These are phyloP conservation scores for Scheffersomyces parashehatae DNA, from an alignment of 1,139 yeast species.

Conservation along the genomic window DNA sequence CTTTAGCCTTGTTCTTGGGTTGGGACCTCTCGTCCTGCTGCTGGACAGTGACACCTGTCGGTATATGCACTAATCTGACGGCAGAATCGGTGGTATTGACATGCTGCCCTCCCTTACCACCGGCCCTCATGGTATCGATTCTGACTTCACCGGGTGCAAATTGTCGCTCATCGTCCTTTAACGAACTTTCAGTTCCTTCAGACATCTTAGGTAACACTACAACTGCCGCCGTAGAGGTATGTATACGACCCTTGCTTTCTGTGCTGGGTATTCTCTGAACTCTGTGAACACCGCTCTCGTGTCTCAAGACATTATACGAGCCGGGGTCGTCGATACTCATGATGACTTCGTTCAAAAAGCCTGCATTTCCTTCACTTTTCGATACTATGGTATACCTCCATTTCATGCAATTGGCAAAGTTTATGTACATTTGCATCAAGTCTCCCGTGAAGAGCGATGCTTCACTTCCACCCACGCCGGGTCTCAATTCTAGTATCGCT, in stretches of 20 bases:
- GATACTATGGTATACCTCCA: constrained; percentile 73
- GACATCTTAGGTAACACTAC: constrained; percentile 85
- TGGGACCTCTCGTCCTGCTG: constrained; percentile 97
- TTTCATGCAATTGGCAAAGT: constrained; percentile 59
- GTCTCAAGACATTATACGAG: constrained; percentile 68
- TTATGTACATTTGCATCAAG: constrained; percentile 76
- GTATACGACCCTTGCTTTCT: constrained; percentile 90
- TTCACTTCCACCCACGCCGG: constrained; percentile 96
- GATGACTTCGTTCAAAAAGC: constrained; percentile 69
- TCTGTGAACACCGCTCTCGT: constrained; percentile 94
- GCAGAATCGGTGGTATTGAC: constrained; percentile 98
- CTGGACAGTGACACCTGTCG: constrained; percentile 84
- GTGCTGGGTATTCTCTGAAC: constrained; percentile 95
- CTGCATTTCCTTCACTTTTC: constrained; percentile 63
- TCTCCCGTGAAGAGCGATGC: constrained; percentile 86
- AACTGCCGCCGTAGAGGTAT: constrained; percentile 95
- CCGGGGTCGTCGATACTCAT: constrained; percentile 74
- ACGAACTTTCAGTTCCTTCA: constrained; percentile 56
- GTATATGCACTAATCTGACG: constrained; percentile 86
- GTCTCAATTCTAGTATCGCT: constrained; percentile 81
- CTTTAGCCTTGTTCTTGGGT: constrained; percentile 93
- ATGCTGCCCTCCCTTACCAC: constrained; percentile 99
- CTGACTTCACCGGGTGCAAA: constrained; percentile 88
- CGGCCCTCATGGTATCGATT: constrained; percentile 92
- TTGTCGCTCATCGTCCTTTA: constrained; percentile 63